Base-by-base conservation (phyloP, 306 rosid species). In the Vigna angularis region DNA sequence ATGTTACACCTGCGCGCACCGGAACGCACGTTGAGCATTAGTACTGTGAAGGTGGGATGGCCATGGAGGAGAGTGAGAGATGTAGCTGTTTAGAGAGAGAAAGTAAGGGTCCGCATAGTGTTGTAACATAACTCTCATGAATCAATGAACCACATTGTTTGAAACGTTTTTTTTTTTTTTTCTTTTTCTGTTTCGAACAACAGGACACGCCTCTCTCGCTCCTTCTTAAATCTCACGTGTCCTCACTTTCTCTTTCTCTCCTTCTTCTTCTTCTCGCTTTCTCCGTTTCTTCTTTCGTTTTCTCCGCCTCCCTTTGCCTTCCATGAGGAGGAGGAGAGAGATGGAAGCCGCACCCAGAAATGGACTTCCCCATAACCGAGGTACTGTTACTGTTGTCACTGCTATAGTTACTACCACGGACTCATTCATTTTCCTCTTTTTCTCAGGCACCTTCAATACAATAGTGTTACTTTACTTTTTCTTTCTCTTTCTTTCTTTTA, bases 141-240 rank as follows among this genome's bases (percentile, higher is more conserved):
- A 45, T 45, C 15, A 45, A 45, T 70, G 70, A 53, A 40, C 26
- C 42, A 30, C 9, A 40, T 42, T 42, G 16, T 36, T 12, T 61
- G 64, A 76, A 82, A 53, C 82, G 82, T 28, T 76, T 76, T 15
- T 7, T 52, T 52, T 55, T 53, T 18, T 66, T 38, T 8, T 17
- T 34, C 2, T 17, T 18, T 58, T 18, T 10, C 10, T 36, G 66
- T 66, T 82, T 30, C 20, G 6, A 55, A 66, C 78, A 55, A 66
- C 78, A 61, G 72, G 76, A 66, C 77, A 76, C 74, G 24, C 67
- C 48, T 13, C 36, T 10, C 70, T 78, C 56, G 22, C 70, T 9
- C 61, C 61, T 55, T 70, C 70, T 36, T 65, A 42, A 78, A 9
- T 73, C 75, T 24, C 67, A 18, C 72, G 78, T 77, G 70, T 73